Conservation (phyloP, 208 protist species). For the Wallacemonas rigidus region DNA sequence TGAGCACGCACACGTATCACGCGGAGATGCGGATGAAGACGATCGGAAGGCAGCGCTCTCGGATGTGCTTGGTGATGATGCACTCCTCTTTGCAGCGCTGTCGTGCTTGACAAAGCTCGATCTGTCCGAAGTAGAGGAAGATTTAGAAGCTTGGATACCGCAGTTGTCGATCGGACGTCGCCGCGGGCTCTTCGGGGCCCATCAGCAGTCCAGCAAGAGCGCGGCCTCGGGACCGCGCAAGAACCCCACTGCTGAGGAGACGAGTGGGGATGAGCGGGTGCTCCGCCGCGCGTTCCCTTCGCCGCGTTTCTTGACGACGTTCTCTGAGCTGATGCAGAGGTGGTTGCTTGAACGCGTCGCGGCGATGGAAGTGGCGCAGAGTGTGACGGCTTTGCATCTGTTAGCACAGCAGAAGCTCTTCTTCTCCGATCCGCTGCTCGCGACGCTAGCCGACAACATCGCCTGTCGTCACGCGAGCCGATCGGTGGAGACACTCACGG, state of each 20-base stretch:
- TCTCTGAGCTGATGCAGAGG: constrained; percentile 34
- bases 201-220: too few species aligned
- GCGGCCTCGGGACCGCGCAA: too few species aligned
- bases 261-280: too few species aligned
- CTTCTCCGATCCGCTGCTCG: constrained; percentile 43
- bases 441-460: constrained; percentile 71
- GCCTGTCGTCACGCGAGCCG: not conserved
- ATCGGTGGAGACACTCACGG: not conserved
- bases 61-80: constrained; percentile 21
- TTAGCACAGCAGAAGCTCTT: constrained; percentile 54
- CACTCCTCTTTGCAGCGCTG: constrained; percentile 27
- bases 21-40: not conserved
- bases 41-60: not conserved
- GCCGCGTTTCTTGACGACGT: constrained; percentile 20
- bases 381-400: constrained; percentile 58
- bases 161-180: not conserved
- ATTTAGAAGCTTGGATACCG: constrained; percentile 16
- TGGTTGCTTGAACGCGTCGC: constrained; percentile 44
- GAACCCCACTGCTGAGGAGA: too few species aligned
- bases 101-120: constrained; percentile 31
- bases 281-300: not conserved
- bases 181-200: not conserved
- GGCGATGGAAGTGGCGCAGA: constrained; percentile 27
- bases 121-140: constrained; percentile 29
- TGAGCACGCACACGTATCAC: not conserved